Evolutionary conservation across 1,284 basidiomycete species (phyloP), one percentile per base, ranked within the genome.

Genomic region (Rhodotorula sp.): DNA sequence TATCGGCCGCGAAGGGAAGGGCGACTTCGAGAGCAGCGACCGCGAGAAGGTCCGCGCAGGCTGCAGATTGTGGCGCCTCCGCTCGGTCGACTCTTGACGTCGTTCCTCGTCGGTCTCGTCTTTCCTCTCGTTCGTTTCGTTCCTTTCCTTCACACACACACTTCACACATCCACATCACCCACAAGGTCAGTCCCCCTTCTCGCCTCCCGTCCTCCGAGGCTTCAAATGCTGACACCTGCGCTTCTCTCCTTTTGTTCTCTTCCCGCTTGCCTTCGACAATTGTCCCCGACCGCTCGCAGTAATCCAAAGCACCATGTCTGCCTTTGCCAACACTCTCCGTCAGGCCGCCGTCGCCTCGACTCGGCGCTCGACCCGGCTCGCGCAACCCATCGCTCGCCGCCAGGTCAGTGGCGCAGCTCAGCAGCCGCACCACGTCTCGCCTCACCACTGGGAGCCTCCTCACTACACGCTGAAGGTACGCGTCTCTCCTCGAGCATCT

Each of bases 401-500:
- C 4, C 52, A 52, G 21, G 57, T 62, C 18, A 58, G 12, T 31
- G n/a, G 51, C 60, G 18, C 54, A 31, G 12, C 54, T 6, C 26
- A 51, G 23, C 49, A 51, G 10, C n/a, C 39, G 10, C 39, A 43
- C 39, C 39, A 51, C 64, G 6, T 12, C 39, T 43, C 14, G 16
- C 67, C 67, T 3, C 67, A 63, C 31, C 20, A 57, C 2, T 59
- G 16, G 16, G 18, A n/a, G 14, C 31, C 56, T 20, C 66, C 66
- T 3, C 54, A 67, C 10, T 62, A 62, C 60, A 26, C 66, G 21
- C 12, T 58, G 47, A 62, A 62, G 60, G 66, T 67, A 46, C 16
- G 60, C 8, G 29, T 34, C 16, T 4, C 3, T 21, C 16, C 39
- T 4, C 26, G n/a, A 29, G 34, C 5, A 21, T 57, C 18, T 21